A percentile compares a stretch with the other conserved stretches of the same genome.
phyloP scores from a whole-genome alignment of 208 protist species.

The Leishmania lainsoni region DNA sequence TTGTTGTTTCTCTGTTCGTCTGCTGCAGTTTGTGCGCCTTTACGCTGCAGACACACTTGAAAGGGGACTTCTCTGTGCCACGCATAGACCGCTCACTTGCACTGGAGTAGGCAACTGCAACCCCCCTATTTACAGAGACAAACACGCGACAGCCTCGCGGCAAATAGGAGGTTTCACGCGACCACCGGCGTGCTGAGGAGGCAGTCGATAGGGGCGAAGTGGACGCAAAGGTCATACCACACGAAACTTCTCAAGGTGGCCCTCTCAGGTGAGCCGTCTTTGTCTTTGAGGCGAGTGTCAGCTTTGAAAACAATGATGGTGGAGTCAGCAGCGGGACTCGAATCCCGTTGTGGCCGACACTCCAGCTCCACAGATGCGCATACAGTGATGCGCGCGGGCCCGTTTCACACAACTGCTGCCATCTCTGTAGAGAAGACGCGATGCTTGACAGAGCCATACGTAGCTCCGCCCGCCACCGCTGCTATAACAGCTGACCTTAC shows the following conservation, averaged over 20 bases:
- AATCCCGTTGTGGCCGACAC: background rate
- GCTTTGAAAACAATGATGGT: background rate
- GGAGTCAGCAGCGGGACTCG: background rate
- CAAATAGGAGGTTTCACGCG: background rate
- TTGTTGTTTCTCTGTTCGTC: slow-evolving; percentile 14
- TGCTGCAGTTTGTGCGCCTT: background rate
- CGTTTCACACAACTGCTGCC: background rate
- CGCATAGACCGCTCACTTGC: background rate
- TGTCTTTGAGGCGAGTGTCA: background rate
- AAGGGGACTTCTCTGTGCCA: background rate
- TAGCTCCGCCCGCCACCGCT: background rate
- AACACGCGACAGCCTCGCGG: background rate
- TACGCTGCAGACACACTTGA: background rate
- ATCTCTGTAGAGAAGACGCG: background rate
- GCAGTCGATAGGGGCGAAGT: background rate
- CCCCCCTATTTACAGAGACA: background rate
- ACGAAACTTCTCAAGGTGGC: background rate
- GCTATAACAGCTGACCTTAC: background rate
- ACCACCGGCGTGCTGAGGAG: background rate
- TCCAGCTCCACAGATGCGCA: background rate
- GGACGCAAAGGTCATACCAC: background rate
- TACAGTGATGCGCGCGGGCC: background rate
- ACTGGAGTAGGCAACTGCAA: background rate
- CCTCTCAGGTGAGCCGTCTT: background rate
- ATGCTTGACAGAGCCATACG: no score